phyloP scores from a whole-genome alignment of 192 early-diverging fungal species.

The Phycomyces nitens region DNA sequence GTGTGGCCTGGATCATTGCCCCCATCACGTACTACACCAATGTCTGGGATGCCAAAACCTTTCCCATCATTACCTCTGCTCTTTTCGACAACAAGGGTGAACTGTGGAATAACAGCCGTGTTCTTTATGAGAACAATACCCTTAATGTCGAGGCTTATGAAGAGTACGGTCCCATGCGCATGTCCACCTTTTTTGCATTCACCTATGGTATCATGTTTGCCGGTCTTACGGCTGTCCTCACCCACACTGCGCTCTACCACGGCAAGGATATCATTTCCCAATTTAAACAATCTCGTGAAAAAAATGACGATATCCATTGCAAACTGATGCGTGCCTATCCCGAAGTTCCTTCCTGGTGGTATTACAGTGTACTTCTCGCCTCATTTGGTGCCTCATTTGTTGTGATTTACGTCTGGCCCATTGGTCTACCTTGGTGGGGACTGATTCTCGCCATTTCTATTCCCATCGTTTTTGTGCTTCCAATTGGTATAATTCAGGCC shows the following conservation, averaged over 20 bases:
- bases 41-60: conserved; percentile 44
- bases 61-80: conserved; percentile 37
- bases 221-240: conserved; percentile 49
- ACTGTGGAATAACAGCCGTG: conserved; percentile 31
- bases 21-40: conserved; percentile 52
- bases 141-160: conserved; percentile 43
- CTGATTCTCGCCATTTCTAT: conserved; percentile 57
- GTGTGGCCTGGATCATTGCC: conserved; percentile 48
- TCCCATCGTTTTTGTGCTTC: conserved; percentile 64
- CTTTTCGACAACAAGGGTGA: conserved; percentile 37
- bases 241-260: conserved; percentile 60
- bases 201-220: conserved; percentile 56
- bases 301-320: conserved; percentile 61
- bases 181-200: conserved; percentile 48
- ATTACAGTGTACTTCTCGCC: conserved; percentile 43
- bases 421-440: conserved; percentile 76
- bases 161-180: conserved; percentile 42
- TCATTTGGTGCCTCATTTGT: conserved; percentile 42
- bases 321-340: conserved; percentile 70
- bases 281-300: conserved; percentile 31
- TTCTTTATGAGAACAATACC: conserved; percentile 30
- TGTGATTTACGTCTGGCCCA: conserved; percentile 47
- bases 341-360: conserved; percentile 67
- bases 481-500: conserved; percentile 78
- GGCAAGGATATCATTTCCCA: conserved; percentile 52